A percentile compares a stretch with the other conserved stretches of the same genome.
These are phyloP conservation scores for Aureobasidium pullulans DNA, from an alignment of 2,329 filamentous ascomycete genomes.

Conservation along the genomic window DNA sequence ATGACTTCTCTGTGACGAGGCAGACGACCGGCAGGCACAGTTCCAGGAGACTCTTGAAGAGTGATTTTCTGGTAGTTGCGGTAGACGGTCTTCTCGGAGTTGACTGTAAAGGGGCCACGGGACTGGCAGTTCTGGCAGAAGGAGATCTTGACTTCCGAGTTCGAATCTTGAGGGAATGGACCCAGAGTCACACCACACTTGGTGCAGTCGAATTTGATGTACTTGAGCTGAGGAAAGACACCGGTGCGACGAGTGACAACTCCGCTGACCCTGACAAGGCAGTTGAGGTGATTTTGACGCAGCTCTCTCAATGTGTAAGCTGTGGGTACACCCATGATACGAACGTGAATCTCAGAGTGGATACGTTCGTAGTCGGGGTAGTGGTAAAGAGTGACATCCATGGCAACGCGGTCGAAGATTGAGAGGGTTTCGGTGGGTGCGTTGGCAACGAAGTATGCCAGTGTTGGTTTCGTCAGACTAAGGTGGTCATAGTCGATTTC, in stretches of 20 bases:
- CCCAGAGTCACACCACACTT: slow-evolving; percentile 90
- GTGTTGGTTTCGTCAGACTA: slow-evolving; percentile 79
- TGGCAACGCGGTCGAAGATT: slow-evolving; percentile 91
- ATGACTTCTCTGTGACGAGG: slow-evolving; percentile 92
- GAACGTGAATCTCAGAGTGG: slow-evolving; percentile 94
- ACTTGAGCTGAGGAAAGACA: slow-evolving; percentile 96
- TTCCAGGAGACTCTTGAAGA: slow-evolving; percentile 92
- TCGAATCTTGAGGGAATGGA: slow-evolving; percentile 95
- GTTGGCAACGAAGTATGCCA: slow-evolving; percentile 94
- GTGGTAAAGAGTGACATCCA: slow-evolving; percentile 91
- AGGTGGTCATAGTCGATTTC: slow-evolving; percentile 95
- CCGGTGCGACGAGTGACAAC: slow-evolving; percentile 91
- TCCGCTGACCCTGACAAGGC: slow-evolving; percentile 84
- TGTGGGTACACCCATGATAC: slow-evolving; percentile 88
- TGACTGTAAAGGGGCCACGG: slow-evolving; percentile 86
- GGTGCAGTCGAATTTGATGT: slow-evolving; percentile 94
- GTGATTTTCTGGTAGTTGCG: slow-evolving; percentile 98
- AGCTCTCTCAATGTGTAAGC: slow-evolving; percentile 93
- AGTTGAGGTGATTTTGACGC: slow-evolving; percentile 92
- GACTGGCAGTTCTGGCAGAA: slow-evolving; percentile 97
- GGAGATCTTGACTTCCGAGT: slow-evolving; percentile 89
- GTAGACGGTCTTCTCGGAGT: slow-evolving; percentile 96
- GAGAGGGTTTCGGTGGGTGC: slow-evolving; percentile 91
- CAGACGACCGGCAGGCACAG: slow-evolving; percentile 88
- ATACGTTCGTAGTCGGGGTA: slow-evolving; percentile 98